Base-by-base conservation (phyloP, 768 basidiomycete genomes). In the Atractiella rhizophila region DNA sequence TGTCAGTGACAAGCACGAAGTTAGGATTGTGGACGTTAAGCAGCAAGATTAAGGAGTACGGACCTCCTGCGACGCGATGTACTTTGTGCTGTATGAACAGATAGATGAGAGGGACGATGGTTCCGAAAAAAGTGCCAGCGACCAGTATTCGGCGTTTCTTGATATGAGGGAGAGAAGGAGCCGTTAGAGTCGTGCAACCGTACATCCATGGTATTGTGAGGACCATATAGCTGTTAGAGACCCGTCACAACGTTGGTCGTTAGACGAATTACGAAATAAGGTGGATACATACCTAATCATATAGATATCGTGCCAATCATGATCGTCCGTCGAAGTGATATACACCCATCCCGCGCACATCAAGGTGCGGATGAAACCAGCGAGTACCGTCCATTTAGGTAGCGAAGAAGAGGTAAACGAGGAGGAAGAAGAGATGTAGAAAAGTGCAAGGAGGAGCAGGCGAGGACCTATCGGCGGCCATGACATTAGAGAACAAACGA, bases 311-410 rank as follows among this genome's bases (percentile, higher is more conserved):
- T 88, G 83, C 12, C 65, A 63, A 52, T 77, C 74, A 50, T 81
- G 79, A 59, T 77, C 67, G 54, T 86, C 82, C 38, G 61, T 70
- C 2, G 77, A 57, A 0, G 83, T 85, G 52, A 86, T 71, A 51
- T 73, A 88, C 23, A 85, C 79, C 82, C 82, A 88, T 21, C 83
- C 81, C 25, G 79, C 83, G 51, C 82, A 86, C 3, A 70, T 66
- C 25, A 86, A 56, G 0, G 82, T 82, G 44, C 82, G 65, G 15
- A 77, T 54, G 18, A 81, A 47, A 0, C 80, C 80, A 28, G 65
- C 60, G 8, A 70, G 49, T 27, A 74, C 66, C 16, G 81, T 61
- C 35, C 72, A 48, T 8, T 58, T 60, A 0, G 73, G 64, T 10
- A 69, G 60, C 35, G 68, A 66, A 6, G 53, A 47, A 6, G 46